A percentile compares a stretch with the other conserved stretches of the same genome.
Evolutionary conservation across 2,329 filamentous ascomycete genomes (phyloP).

Genomic region (Neofusicoccum sp.): DNA sequence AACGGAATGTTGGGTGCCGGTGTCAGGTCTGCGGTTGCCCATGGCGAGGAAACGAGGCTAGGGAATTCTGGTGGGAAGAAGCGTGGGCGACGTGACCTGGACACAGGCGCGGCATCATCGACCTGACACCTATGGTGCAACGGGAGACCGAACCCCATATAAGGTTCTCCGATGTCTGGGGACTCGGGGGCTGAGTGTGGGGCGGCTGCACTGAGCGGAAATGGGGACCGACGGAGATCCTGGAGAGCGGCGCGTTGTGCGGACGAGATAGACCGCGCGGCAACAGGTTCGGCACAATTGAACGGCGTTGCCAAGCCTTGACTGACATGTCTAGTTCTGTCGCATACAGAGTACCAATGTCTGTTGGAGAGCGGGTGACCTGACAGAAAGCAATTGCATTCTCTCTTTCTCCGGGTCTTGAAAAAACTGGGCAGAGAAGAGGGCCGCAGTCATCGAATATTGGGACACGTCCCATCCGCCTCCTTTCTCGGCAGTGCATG

Average conservation of each 20-base stretch:
- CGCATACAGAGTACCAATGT: no score
- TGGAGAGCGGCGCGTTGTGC: slow-evolving; percentile 3
- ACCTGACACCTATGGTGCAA: background rate
- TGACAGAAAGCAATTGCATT: no score
- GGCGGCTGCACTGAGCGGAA: slow-evolving; percentile 2
- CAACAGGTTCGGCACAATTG: background rate
- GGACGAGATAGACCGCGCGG: background rate
- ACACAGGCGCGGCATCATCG: background rate
- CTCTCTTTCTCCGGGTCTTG: no score
- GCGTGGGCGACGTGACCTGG: background rate
- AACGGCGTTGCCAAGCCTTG: background rate
- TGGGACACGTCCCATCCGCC: background rate
- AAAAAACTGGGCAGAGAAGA: background rate
- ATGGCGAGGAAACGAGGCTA: background rate
- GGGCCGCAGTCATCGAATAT: no score
- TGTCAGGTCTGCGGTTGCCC: background rate
- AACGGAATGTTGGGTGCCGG: background rate
- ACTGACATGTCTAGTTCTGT: no score
- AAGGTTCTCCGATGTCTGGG: slow-evolving; percentile 1
- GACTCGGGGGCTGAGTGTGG: slow-evolving; percentile 1
- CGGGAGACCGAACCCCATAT: background rate
- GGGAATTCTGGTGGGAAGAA: background rate
- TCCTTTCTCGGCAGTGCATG: slow-evolving; percentile 5
- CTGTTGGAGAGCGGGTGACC: no score
- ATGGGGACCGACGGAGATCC: slow-evolving; percentile 4